A percentile compares a stretch with the other conserved stretches of the same genome.
These are phyloP conservation scores for Polysphondylium violaceum DNA, from an alignment of 78 protist species.

Conservation along the genomic window DNA sequence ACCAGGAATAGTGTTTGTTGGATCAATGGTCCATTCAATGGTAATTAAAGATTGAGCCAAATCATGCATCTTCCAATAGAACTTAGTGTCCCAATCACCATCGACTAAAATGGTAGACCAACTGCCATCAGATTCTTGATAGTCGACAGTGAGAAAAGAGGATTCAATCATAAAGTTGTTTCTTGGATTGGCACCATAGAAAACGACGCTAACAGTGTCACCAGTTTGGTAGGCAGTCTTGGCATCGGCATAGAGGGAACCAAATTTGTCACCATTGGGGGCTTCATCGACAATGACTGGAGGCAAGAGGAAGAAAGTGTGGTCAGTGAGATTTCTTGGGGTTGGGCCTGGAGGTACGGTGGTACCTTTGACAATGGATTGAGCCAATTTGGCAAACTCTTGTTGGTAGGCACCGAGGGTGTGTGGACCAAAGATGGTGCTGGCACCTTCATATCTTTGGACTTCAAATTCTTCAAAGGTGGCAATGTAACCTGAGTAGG, in stretches of 20 bases:
- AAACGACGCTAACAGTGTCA: conserved; percentile 46
- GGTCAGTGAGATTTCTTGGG: conserved; percentile 68
- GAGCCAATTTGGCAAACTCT: conserved; percentile 75
- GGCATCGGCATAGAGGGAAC: conserved; percentile 37
- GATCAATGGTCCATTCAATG: conserved; percentile 73
- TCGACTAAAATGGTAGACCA: conserved; percentile 64
- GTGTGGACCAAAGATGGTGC: conserved; percentile 87
- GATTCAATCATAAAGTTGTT: conserved; percentile 64
- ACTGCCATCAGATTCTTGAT: neutral
- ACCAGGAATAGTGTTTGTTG: conserved; percentile 57
- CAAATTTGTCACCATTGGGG: conserved; percentile 75
- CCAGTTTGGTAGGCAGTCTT: conserved; percentile 18
- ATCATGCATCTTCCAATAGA: conserved; percentile 65
- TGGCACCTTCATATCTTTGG: conserved; percentile 89
- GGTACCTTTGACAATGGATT: conserved; percentile 39
- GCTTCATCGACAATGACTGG: conserved; percentile 79
- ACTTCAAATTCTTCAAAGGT: conserved; percentile 86
- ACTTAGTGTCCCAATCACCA: conserved; percentile 81
- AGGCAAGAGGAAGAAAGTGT: conserved; percentile 60
- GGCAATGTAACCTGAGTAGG: conserved; percentile 84
- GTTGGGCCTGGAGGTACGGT: conserved; percentile 55
- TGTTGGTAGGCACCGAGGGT: conserved; percentile 79
- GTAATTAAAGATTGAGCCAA: conserved; percentile 51
- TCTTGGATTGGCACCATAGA: conserved; percentile 84
- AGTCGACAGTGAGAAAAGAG: conserved; percentile 75